Conservation (phyloP, 441 rosid species). For the Capsella rubella region DNA sequence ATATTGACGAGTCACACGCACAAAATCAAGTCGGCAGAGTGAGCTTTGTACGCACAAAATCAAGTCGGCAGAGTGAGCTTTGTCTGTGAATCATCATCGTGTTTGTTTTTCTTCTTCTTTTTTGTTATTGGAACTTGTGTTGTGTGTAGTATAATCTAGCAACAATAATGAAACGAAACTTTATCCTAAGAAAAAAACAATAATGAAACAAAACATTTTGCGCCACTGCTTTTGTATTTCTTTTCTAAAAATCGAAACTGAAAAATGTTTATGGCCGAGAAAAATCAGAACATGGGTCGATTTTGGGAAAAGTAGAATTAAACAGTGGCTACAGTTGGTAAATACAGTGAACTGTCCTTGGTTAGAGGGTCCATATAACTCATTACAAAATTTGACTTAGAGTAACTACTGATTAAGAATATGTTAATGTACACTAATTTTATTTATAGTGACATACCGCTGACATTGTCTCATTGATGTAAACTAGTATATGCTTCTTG, state of each 20-base stretch:
- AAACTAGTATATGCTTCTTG: neutral
- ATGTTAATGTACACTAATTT: neutral
- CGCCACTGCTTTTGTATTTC: conserved; percentile 7
- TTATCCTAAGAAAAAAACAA: neutral
- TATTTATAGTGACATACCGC: neutral
- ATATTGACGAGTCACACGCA: too few relatives aligned
- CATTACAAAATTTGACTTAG: conserved; percentile 29
- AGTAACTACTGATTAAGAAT: conserved; percentile 2
- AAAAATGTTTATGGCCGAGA: neutral
- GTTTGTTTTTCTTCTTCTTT: too few relatives aligned
- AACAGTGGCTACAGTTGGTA: conserved; percentile 23
- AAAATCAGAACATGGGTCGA: conserved; percentile 6
- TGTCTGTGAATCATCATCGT: too few relatives aligned
- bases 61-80: too few relatives aligned
- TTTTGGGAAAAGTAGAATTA: neutral
- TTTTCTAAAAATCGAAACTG: neutral
- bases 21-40: too few relatives aligned
- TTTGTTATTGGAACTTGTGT: too few relatives aligned
- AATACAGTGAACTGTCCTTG: neutral
- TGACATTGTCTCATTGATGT: neutral
- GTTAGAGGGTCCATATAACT: conserved; percentile 14
- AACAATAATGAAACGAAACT: too few relatives aligned
- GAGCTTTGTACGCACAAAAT: too few relatives aligned
- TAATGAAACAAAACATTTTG: neutral
- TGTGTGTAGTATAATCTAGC: too few relatives aligned